Evolutionary conservation across 2,329 filamentous ascomycete species (phyloP).

Genomic region (Stagonosporopsis chrysanthemi): DNA sequence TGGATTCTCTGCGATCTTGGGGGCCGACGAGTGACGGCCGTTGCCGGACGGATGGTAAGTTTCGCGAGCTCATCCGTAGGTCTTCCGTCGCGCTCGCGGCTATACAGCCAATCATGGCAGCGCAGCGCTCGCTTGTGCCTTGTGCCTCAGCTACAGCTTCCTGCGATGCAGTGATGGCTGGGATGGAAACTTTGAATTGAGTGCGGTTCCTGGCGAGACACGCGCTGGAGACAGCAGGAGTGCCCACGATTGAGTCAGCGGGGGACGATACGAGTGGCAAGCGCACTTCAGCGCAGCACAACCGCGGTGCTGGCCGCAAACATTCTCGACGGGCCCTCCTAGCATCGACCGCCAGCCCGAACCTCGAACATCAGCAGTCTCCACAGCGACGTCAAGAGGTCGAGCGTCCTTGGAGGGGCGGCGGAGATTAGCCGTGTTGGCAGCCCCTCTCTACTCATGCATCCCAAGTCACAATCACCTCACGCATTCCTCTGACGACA

Average conservation of each 20-base stretch:
- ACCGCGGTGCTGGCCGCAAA: conserved; percentile 2
- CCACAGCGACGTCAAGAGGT: conserved; percentile 17
- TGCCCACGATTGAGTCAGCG: conserved; percentile 4
- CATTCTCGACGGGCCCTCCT: conserved; percentile 13
- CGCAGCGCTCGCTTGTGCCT: conserved; percentile 4
- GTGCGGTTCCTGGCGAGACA: not conserved
- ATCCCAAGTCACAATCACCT: conserved; percentile 20
- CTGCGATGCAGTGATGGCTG: conserved; percentile 3
- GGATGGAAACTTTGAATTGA: conserved; percentile 1
- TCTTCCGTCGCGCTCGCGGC: conserved; percentile 10
- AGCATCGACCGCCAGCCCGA: conserved; percentile 12
- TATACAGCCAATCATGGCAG: conserved; percentile 10
- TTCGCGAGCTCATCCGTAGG: conserved; percentile 14
- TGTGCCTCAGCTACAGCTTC: not conserved
- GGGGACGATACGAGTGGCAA: conserved; percentile 8
- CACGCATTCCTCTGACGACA: conserved; percentile 11
- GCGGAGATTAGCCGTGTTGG: conserved; percentile 24
- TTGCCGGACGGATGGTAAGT: conserved; percentile 22
- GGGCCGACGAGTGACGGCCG: conserved; percentile 5
- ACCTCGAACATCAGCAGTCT: conserved; percentile 12
- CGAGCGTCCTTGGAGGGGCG: conserved; percentile 10
- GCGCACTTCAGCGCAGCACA: conserved; percentile 13
- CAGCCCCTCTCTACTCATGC: conserved; percentile 20
- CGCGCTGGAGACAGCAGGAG: not conserved
- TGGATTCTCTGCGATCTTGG: conserved; percentile 11